phyloP scores from a whole-genome alignment of 768 basidiomycete genomes.

The Coprinopsis marcescibilis region DNA sequence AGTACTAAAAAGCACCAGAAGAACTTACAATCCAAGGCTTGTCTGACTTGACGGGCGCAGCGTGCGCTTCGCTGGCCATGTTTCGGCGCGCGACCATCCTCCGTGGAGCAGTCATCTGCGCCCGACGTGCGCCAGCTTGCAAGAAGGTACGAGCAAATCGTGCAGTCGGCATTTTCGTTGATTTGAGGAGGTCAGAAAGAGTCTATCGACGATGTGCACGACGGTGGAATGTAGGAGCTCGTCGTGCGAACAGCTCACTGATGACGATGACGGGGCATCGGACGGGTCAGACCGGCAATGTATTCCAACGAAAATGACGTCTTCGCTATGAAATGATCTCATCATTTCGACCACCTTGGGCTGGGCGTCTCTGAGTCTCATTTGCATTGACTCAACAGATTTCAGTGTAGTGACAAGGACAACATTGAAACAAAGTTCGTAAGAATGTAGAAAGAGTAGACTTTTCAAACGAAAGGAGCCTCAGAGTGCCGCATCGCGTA shows the following conservation, averaged over 20 bases:
- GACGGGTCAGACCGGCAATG: slow-evolving; percentile 34
- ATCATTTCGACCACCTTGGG: no score
- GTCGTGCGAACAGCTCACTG: slow-evolving; percentile 12
- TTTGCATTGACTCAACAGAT: no score
- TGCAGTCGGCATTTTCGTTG: slow-evolving; percentile 41
- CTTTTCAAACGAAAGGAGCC: no score
- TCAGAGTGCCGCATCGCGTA: no score
- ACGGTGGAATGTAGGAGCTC: slow-evolving; percentile 7
- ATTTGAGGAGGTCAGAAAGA: slow-evolving; percentile 6
- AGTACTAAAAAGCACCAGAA: slow-evolving; percentile 5
- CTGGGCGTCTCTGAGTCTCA: no score
- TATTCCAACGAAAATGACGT: not conserved
- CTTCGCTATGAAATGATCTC: slow-evolving; percentile 2
- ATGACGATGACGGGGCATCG: not conserved
- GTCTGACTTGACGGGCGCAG: slow-evolving; percentile 29
- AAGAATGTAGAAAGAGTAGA: no score
- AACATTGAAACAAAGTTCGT: no score
- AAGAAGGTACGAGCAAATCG: slow-evolving; percentile 31
- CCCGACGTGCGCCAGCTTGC: slow-evolving; percentile 27
- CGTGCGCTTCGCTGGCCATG: slow-evolving; percentile 33
- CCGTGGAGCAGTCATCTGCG: slow-evolving; percentile 20
- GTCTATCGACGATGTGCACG: slow-evolving; percentile 7
- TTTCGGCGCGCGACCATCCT: slow-evolving; percentile 25
- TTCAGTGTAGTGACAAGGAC: no score
- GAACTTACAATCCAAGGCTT: slow-evolving; percentile 39